These are phyloP conservation scores for Geotrichum candidum DNA, from an alignment of 1,139 yeast species.

Conservation along the genomic window DNA sequence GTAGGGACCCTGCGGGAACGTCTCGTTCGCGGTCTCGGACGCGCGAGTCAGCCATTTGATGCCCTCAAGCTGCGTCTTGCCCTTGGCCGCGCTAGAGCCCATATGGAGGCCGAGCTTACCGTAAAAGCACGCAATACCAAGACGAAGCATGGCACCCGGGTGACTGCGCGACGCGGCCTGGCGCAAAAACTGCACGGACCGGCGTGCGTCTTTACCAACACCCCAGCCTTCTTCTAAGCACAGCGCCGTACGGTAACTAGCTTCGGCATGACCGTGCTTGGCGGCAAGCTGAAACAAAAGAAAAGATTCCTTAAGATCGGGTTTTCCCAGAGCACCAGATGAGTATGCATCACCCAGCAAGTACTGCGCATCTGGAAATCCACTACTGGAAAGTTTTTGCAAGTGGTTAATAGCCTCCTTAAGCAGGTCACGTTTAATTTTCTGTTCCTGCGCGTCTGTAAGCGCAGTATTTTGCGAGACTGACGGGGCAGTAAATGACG, in stretches of 20 bases:
- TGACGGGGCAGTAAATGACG: constrained; percentile 6
- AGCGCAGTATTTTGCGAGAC: constrained; percentile 5
- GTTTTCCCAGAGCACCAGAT: constrained; percentile 77
- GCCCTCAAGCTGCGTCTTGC: constrained; percentile 73
- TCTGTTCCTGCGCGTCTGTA: constrained; percentile 36
- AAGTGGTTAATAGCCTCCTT: constrained; percentile 73
- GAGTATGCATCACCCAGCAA: constrained; percentile 81
- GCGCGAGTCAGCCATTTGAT: constrained; percentile 92
- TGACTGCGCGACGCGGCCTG: constrained; percentile 89
- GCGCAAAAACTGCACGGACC: constrained; percentile 75
- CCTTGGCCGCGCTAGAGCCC: constrained; percentile 21
- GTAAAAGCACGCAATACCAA: constrained; percentile 80
- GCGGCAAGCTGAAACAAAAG: constrained; percentile 80
- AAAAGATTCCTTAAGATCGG: constrained; percentile 77
- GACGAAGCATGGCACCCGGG: constrained; percentile 90
- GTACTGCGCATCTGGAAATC: constrained; percentile 87
- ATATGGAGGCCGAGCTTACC: constrained; percentile 67
- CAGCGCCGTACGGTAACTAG: constrained; percentile 84
- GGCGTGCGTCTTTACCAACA: constrained; percentile 79
- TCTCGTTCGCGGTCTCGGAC: constrained; percentile 72
- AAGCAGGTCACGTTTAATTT: constrained; percentile 40
- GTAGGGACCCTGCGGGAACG: constrained; percentile 87
- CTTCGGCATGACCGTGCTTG: constrained; percentile 85
- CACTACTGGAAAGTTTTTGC: constrained; percentile 68
- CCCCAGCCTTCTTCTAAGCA: constrained; percentile 95